Conservation (phyloP, 768 basidiomycete genomes). For the Cubamyces sp. region DNA sequence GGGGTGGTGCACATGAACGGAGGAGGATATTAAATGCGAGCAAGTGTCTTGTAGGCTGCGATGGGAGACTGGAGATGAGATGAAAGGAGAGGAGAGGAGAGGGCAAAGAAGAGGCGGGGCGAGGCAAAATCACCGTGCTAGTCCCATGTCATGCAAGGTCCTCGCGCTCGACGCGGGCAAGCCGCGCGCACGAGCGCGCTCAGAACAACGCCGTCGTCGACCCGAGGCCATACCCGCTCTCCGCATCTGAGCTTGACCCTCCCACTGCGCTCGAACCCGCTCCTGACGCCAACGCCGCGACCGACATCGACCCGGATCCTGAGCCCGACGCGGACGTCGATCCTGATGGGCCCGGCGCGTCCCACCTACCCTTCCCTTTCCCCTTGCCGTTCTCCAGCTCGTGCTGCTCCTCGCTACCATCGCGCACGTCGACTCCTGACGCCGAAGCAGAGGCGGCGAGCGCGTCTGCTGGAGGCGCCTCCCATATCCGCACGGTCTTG, state of each 20-base stretch:
- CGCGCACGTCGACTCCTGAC: constrained; percentile 1
- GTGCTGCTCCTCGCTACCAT: constrained; percentile 17
- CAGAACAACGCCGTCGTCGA: constrained; percentile 24
- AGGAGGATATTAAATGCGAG: constrained; percentile 14
- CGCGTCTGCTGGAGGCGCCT: constrained; percentile 37
- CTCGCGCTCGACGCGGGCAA: neutral
- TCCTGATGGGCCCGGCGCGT: constrained; percentile 8
- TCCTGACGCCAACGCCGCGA: neutral
- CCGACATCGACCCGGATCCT: neutral
- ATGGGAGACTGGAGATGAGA: neutral
- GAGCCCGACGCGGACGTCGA: neutral
- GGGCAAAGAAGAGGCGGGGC: neutral
- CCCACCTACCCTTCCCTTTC: constrained; percentile 30
- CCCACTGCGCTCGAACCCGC: neutral
- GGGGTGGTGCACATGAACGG: neutral
- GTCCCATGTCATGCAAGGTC: constrained; percentile 4
- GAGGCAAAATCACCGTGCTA: too few species aligned
- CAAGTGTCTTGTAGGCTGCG: constrained; percentile 7
- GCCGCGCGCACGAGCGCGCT: neutral
- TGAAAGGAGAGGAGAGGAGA: neutral
- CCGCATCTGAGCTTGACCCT: constrained; percentile 11
- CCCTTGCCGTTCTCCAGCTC: constrained; percentile 27
- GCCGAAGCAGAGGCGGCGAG: constrained; percentile 13
- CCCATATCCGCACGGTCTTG: constrained; percentile 89
- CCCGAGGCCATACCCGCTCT: constrained; percentile 21